phyloP scores from a whole-genome alignment of 768 basidiomycete genomes.

The Tephrocybe sp. region DNA sequence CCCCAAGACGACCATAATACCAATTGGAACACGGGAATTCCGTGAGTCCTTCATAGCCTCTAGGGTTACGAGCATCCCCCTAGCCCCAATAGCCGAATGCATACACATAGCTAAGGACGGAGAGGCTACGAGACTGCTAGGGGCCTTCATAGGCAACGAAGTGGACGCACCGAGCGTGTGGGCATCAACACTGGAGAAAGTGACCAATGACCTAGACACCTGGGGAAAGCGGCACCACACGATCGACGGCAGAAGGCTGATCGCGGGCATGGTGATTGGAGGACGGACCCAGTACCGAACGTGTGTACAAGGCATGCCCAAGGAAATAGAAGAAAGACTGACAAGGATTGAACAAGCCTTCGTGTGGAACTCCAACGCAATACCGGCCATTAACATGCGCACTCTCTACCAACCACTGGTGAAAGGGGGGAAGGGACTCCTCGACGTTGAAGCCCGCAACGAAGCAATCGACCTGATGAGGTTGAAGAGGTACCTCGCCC shows the following conservation, averaged over 20 bases:
- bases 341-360: conserved; percentile 1
- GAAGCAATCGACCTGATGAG: no score
- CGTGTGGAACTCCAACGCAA: background rate
- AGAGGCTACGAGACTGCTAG: conserved; percentile 27
- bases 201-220: conserved; percentile 14
- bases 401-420: background rate
- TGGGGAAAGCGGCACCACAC: conserved; percentile 30
- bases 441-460: background rate
- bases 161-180: conserved; percentile 21
- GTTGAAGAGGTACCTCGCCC: no score
- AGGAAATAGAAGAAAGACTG: conserved; percentile 18
- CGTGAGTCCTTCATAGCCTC: conserved; percentile 9
- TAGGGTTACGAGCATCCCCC: conserved; percentile 1
- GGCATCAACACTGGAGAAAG: conserved; percentile 25
- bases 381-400: background rate
- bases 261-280: conserved; percentile 25
- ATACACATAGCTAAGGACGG: conserved; percentile 30
- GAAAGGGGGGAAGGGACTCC: background rate
- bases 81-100: conserved; percentile 10
- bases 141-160: conserved; percentile 30
- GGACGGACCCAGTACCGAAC: conserved; percentile 35
- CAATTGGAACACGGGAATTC: conserved; percentile 25
- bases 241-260: conserved; percentile 21
- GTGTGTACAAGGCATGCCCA: conserved; percentile 36
- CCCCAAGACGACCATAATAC: conserved; percentile 37